Percentiles rank a stretch among this genome's conserved stretches.
Evolutionary conservation across 768 basidiomycete species (phyloP).

Genomic region (Boletus fagicola): DNA sequence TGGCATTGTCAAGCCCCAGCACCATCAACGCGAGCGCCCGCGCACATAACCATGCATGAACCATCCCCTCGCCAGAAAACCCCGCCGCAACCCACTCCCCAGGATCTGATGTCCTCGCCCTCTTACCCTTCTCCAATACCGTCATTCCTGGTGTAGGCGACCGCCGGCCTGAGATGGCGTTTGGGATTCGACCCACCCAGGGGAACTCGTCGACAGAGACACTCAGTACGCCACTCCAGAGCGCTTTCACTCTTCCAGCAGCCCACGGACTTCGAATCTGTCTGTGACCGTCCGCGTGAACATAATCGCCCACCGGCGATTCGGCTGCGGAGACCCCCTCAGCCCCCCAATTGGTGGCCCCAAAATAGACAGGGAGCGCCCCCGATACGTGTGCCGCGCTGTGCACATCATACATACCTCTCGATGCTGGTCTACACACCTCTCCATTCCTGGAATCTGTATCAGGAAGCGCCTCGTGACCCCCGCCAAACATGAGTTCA

Average conservation of each 20-base stretch:
- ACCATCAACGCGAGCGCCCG: constrained; percentile 62
- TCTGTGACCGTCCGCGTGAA: constrained; percentile 13
- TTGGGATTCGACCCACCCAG: constrained; percentile 69
- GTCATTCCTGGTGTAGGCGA: constrained; percentile 11
- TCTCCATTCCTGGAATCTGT: neutral
- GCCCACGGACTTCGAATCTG: constrained; percentile 31
- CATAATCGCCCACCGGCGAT: constrained; percentile 7
- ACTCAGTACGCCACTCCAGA: constrained; percentile 66
- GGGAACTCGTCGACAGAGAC: constrained; percentile 60
- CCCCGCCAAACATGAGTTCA: constrained; percentile 70
- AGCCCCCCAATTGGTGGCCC: constrained; percentile 41
- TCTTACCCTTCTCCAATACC: constrained; percentile 3
- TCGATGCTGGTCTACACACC: constrained; percentile 28
- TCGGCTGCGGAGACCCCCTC: constrained; percentile 30
- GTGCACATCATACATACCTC: constrained; percentile 34
- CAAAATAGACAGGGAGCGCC: constrained; percentile 56
- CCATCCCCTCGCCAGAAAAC: constrained; percentile 74
- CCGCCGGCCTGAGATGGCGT: constrained; percentile 43
- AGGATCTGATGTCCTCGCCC: constrained; percentile 26
- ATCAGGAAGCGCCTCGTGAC: constrained; percentile 33
- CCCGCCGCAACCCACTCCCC: constrained; percentile 76
- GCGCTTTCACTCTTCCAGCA: constrained; percentile 48
- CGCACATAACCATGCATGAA: constrained; percentile 63
- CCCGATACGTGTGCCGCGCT: constrained; percentile 46
- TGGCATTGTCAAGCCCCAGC: constrained; percentile 36